Conservation (phyloP, 305 asterid species). For the Petunia hybrid region DNA sequence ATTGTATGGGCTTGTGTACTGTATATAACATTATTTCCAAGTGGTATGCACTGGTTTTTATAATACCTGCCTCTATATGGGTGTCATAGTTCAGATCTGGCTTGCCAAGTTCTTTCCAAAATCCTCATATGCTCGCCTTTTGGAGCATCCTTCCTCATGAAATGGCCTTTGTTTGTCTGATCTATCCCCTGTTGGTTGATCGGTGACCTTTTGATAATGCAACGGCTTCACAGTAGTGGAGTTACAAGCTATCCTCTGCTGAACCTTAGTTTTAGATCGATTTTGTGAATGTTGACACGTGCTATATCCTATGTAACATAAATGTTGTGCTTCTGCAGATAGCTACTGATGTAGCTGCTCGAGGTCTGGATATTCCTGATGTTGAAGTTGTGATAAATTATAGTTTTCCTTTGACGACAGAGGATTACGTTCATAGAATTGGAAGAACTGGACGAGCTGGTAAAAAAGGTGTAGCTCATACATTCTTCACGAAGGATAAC, state of each 20-base stretch:
- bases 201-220: slow-evolving; percentile 8
- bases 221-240: neutral
- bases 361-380: slow-evolving; percentile 96
- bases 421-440: slow-evolving; percentile 97
- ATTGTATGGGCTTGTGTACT: neutral
- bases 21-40: neutral
- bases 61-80: neutral
- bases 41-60: neutral
- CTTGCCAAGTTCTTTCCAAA: neutral
- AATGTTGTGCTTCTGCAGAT: slow-evolving; percentile 59
- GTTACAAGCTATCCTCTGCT: neutral
- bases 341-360: slow-evolving; percentile 99
- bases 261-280: neutral
- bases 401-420: slow-evolving; percentile 95
- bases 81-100: neutral
- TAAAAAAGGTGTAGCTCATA: slow-evolving; percentile 99
- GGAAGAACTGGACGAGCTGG: slow-evolving; percentile 99
- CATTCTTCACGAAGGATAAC: slow-evolving; percentile 95
- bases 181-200: neutral
- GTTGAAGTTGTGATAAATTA: slow-evolving; percentile 97
- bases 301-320: slow-evolving; percentile 24
- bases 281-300: slow-evolving; percentile 12
- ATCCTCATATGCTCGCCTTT: neutral
- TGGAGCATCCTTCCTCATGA: neutral
- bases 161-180: neutral